Base-by-base conservation (phyloP, 176 grass and related monocot species). In the Themeda triandra region DNA sequence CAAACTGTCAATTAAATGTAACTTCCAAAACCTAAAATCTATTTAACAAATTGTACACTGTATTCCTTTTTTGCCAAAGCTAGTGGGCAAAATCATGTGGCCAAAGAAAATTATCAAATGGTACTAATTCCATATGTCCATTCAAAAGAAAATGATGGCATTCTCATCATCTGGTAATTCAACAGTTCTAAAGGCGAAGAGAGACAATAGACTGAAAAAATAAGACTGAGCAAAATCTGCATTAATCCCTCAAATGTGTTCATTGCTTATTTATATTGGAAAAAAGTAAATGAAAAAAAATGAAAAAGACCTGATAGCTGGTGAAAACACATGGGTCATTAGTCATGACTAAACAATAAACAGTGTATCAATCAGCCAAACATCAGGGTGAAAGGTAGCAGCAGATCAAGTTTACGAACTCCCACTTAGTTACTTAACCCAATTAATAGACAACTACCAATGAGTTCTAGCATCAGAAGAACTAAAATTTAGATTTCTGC, bases 401-500 rank as follows among this genome's bases (percentile, higher is more conserved):
- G 24, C 25, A 42, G 18, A 67, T 81, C 18, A 18, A 58, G 69
- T 82, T 75, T 81, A 64, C 28, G 11, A 60, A 78, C 48, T 73
- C 77, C 58, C 27, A 80, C 15, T 58, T 42, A 4, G 30, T 13
- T 25, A 35, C 19, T 5, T 64, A 11, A 74, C 33, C 59, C 66
- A 76, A 6, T 41, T 75, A 76, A 10, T 23, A 56, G 25, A 31
- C 32, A 6, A 75, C 51, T 75, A 54, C 27, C 60, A 15, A 54
- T 21, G 9, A 21, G 18, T 49, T 31, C 18, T 51, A 14, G 36
- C 36, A 42, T 63, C 23, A 39, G 58, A 45, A 80, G 21, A 73
- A 65, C 4, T 81, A 13, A 75, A 74, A 24, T 86, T 71, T 80
- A 12, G 35, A 66, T 59, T 86, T 73, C 65, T 73, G 54, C 59